phyloP scores from a whole-genome alignment of 768 basidiomycete species.

The Baorangia bicolor region DNA sequence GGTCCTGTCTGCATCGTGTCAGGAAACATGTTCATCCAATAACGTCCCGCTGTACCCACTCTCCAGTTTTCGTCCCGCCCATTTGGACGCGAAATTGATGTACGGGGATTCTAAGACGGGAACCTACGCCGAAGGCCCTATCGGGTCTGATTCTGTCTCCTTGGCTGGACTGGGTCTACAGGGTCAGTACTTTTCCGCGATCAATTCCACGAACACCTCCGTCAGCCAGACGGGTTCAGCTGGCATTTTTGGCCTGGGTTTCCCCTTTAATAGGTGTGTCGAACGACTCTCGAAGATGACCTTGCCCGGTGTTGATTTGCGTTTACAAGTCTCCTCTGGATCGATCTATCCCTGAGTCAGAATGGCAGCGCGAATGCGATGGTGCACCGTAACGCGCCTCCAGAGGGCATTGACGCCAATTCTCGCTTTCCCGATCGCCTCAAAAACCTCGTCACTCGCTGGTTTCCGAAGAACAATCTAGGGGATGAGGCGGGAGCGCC shows the following conservation, averaged over 20 bases:
- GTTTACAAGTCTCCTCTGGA: constrained; percentile 46
- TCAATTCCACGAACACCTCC: constrained; percentile 67
- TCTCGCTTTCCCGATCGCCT: constrained; percentile 4
- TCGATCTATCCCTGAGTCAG: constrained; percentile 33
- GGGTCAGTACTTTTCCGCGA: constrained; percentile 62
- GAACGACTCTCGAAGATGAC: neutral
- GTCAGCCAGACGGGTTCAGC: constrained; percentile 53
- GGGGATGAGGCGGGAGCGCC: neutral
- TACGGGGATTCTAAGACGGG: constrained; percentile 76
- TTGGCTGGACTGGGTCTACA: constrained; percentile 51
- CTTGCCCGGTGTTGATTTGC: neutral
- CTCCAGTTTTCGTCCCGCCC: constrained; percentile 44
- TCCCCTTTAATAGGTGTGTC: constrained; percentile 65
- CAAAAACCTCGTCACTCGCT: constrained; percentile 16
- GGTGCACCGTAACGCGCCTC: neutral
- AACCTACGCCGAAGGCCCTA: constrained; percentile 62
- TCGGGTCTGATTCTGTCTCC: constrained; percentile 57
- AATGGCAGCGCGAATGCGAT: neutral
- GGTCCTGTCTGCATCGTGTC: constrained; percentile 62
- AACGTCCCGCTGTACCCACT: constrained; percentile 50
- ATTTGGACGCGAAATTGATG: constrained; percentile 46
- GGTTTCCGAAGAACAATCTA: constrained; percentile 16
- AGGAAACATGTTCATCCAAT: constrained; percentile 37
- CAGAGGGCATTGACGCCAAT: neutral
- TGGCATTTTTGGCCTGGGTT: constrained; percentile 76